These are phyloP conservation scores for Guadua angustifolia DNA, from an alignment of 176 grass and related monocot species.

Conservation along the genomic window DNA sequence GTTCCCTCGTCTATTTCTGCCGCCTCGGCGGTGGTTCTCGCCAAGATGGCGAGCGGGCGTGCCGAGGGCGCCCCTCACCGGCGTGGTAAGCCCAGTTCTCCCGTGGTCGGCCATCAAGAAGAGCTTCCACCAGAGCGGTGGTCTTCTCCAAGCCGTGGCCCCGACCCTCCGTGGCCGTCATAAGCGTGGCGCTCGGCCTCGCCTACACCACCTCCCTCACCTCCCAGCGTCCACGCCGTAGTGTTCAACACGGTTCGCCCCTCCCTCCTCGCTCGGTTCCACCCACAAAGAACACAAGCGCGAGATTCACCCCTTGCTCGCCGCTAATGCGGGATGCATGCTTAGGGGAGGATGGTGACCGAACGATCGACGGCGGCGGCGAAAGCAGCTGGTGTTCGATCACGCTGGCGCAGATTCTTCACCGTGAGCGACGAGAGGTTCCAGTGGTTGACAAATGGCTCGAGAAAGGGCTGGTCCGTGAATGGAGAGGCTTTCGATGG, in stretches of 20 bases:
- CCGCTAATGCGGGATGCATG: conserved; percentile 63
- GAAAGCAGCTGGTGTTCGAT: conserved; percentile 66
- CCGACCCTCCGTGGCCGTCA: conserved; percentile 75
- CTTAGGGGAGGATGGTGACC: conserved; percentile 84
- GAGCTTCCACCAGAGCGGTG: conserved; percentile 95
- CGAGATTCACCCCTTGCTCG: background rate
- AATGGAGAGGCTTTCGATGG: conserved; percentile 59
- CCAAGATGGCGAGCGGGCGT: too few species aligned
- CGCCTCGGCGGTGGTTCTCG: conserved; percentile 20
- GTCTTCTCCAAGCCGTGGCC: conserved; percentile 65
- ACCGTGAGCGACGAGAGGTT: conserved; percentile 76
- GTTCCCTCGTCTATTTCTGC: too few species aligned
- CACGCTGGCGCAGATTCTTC: conserved; percentile 96
- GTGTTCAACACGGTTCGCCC: conserved; percentile 86
- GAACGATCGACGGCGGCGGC: conserved; percentile 46
- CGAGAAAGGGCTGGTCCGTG: conserved; percentile 59
- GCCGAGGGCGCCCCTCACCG: conserved; percentile 35
- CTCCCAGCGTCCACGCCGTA: conserved; percentile 66
- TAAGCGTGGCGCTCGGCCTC: conserved; percentile 72
- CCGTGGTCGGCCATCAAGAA: conserved; percentile 83
- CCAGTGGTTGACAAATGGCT: conserved; percentile 77
- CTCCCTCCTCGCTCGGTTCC: background rate
- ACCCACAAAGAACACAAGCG: background rate
- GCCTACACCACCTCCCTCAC: conserved; percentile 65
- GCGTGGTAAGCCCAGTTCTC: conserved; percentile 55